Conservation (phyloP, 371 early-diverging fungal species). For the Saksenaea oblongispora region DNA sequence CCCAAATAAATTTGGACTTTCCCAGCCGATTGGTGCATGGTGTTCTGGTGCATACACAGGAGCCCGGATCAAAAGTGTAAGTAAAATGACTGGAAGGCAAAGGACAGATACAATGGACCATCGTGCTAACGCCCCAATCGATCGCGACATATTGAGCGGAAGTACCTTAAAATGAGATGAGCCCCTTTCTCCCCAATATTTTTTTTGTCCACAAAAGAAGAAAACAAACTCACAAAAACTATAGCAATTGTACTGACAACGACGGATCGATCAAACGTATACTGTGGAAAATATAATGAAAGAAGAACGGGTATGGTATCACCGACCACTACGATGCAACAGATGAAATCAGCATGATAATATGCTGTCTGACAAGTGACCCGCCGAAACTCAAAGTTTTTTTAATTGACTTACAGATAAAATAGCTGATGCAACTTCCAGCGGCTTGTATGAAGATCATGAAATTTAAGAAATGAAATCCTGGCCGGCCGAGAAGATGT, state of each 20-base stretch:
- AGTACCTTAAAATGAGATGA: slow-evolving; percentile 34
- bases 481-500: slow-evolving; percentile 51
- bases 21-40: slow-evolving; percentile 26
- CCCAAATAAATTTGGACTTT: slow-evolving; percentile 39
- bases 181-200: not conserved
- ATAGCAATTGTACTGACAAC: slow-evolving; percentile 42
- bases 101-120: slow-evolving; percentile 59
- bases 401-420: slow-evolving; percentile 36
- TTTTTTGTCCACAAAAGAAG: not conserved
- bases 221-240: slow-evolving; percentile 31
- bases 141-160: slow-evolving; percentile 53
- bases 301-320: slow-evolving; percentile 59
- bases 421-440: slow-evolving; percentile 53
- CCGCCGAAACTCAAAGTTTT: not conserved
- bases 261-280: slow-evolving; percentile 39
- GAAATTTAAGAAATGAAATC: slow-evolving; percentile 53
- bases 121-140: slow-evolving; percentile 59
- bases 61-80: slow-evolving; percentile 51
- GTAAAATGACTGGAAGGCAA: slow-evolving; percentile 52
- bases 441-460: slow-evolving; percentile 55
- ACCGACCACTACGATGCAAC: slow-evolving; percentile 44
- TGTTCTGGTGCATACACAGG: slow-evolving; percentile 41
- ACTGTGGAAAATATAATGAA: slow-evolving; percentile 37
- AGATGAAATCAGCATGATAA: not conserved
- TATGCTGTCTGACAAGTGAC: not conserved